phyloP scores from a whole-genome alignment of 495 filamentous ascomycete species.

The Tirmania nivea region DNA sequence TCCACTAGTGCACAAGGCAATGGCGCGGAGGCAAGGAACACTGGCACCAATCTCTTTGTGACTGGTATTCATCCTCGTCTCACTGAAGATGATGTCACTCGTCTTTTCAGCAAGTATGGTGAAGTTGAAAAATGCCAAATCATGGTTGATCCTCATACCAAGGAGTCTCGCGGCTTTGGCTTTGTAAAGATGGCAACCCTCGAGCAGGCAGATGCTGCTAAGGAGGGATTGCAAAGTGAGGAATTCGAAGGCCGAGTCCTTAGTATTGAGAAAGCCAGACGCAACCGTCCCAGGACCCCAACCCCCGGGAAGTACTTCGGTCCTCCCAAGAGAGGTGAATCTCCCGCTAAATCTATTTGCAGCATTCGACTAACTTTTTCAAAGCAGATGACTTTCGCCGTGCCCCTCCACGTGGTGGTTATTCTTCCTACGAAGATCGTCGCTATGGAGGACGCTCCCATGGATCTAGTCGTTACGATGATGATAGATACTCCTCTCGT shows the following conservation, averaged over 20 bases:
- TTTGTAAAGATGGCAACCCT: constrained; percentile 97
- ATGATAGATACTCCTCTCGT: constrained; percentile 24
- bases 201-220: constrained; percentile 87
- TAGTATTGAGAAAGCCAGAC: constrained; percentile 97
- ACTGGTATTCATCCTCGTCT: constrained; percentile 94
- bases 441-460: constrained; percentile 27
- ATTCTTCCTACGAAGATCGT: constrained; percentile 29
- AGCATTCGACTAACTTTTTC: constrained; percentile 18
- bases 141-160: constrained; percentile 94
- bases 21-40: constrained; percentile 64
- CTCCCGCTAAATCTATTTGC: neutral
- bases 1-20: constrained; percentile 36
- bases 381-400: constrained; percentile 35
- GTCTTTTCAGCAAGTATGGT: constrained; percentile 95
- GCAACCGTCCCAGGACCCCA: constrained; percentile 78
- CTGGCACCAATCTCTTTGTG: constrained; percentile 95
- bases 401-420: constrained; percentile 26
- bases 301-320: constrained; percentile 99
- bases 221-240: constrained; percentile 88
- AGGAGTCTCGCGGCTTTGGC: constrained; percentile 95
- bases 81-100: constrained; percentile 70
- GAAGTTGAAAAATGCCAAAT: constrained; percentile 98
- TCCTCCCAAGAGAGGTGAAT: constrained; percentile 86
- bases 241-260: constrained; percentile 86
- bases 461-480: constrained; percentile 10